Evolutionary conservation across 163 green algal genomes (phyloP).

Genomic region (Scenedesmus sp.): DNA sequence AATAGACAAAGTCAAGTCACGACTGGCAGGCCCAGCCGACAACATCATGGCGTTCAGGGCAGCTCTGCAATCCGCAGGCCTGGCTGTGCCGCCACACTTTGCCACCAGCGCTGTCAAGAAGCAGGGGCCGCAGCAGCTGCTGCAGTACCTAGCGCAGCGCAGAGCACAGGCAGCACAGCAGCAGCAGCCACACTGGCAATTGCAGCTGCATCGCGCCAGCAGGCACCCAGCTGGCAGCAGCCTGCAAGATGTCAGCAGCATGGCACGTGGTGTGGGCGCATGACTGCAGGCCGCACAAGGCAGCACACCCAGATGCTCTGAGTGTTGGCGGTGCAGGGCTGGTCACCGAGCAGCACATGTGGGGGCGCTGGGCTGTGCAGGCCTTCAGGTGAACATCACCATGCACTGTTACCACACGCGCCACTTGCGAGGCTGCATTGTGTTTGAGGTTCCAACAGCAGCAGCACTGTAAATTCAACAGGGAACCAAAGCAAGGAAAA

Average conservation of each 20-base stretch:
- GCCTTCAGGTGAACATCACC: too few species aligned
- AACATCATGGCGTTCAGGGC: constrained; percentile 34
- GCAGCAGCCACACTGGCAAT: background rate
- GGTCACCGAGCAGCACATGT: too few species aligned
- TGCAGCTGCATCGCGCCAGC: background rate
- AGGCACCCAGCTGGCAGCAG: background rate
- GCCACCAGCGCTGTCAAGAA: background rate
- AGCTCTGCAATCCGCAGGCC: background rate
- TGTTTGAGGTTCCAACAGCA: too few species aligned
- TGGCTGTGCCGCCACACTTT: constrained; percentile 14
- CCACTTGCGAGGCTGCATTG: too few species aligned
- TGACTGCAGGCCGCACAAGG: background rate
- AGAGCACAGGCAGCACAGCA: constrained; percentile 16
- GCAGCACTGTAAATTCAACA: too few species aligned
- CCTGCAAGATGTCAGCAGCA: background rate
- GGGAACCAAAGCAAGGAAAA: too few species aligned
- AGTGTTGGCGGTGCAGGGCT: too few species aligned
- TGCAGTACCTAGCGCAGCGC: constrained; percentile 13
- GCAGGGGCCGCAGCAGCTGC: constrained; percentile 1
- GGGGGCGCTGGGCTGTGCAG: too few species aligned
- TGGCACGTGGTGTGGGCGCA: too few species aligned
- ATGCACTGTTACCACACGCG: too few species aligned
- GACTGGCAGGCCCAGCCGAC: background rate
- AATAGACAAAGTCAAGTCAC: constrained; percentile 13
- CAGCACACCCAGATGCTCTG: too few species aligned